These are phyloP conservation scores for Lagerstroemia speciosa DNA, from an alignment of 345 rosid species.

Conservation along the genomic window DNA sequence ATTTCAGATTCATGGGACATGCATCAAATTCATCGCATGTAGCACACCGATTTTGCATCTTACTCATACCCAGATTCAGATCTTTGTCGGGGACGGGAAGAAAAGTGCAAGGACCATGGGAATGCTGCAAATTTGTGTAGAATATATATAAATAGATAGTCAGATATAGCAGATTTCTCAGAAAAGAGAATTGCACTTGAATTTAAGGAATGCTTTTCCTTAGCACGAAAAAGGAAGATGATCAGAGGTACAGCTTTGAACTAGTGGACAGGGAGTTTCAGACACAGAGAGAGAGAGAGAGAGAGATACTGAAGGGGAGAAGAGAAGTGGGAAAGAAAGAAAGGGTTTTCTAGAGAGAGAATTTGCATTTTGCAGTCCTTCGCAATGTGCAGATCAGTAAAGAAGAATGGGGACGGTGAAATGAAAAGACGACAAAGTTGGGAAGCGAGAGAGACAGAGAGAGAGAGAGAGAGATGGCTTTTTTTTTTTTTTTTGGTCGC, in stretches of 20 bases:
- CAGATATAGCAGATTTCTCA: too few species aligned
- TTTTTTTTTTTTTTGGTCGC: too few species aligned
- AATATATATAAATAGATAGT: not conserved
- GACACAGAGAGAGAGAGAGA: not conserved
- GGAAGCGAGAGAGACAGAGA: not conserved
- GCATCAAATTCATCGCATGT: not conserved
- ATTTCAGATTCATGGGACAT: not conserved
- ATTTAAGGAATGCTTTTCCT: too few species aligned
- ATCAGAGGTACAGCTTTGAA: not conserved
- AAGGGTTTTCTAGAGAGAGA: not conserved
- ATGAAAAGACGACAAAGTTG: constrained; percentile 5
- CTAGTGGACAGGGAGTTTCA: constrained; percentile 1
- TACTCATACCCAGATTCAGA: not conserved
- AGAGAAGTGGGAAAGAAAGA: not conserved
- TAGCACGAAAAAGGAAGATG: too few species aligned
- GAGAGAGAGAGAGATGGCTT: constrained; percentile 2
- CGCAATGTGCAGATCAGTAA: not conserved
- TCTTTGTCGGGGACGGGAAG: not conserved
- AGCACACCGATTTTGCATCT: too few species aligned
- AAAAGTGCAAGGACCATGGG: not conserved
- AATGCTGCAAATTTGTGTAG: not conserved
- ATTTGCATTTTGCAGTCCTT: not conserved
- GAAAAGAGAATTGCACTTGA: too few species aligned
- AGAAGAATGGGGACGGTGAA: constrained; percentile 4
- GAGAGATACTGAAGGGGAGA: too few species aligned